Evolutionary conservation across 2,329 filamentous ascomycete species (phyloP).

Genomic region (Fusarium succisae): DNA sequence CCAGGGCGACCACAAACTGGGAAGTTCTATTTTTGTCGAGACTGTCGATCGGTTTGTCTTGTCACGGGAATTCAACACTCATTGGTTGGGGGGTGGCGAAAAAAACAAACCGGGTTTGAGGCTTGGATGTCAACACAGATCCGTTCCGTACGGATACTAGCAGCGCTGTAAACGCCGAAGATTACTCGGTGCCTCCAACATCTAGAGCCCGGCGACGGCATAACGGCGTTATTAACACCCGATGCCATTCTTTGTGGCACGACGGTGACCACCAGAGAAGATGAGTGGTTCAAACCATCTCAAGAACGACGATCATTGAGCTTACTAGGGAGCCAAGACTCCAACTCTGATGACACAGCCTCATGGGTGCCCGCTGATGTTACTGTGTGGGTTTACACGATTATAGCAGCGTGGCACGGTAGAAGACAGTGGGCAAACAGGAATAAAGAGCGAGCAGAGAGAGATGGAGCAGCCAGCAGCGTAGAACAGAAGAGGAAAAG

Average conservation of each 20-base stretch:
- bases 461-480: background rate
- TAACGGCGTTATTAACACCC: conserved; percentile 20
- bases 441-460: background rate
- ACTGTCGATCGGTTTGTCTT: conserved; percentile 15
- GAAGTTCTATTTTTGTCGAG: conserved; percentile 36
- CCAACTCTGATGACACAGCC: conserved; percentile 30
- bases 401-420: conserved; percentile 23
- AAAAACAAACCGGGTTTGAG: conserved; percentile 21
- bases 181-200: conserved; percentile 1
- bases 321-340: conserved; percentile 32
- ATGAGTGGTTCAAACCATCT: conserved; percentile 2
- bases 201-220: conserved; percentile 1
- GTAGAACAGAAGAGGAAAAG: background rate
- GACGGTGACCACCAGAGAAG: background rate
- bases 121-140: conserved; percentile 3
- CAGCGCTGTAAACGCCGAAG: conserved; percentile 7
- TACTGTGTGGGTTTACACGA: conserved; percentile 17
- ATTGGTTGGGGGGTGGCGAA: conserved; percentile 29
- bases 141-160: background rate
- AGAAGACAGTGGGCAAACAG: background rate
- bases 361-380: conserved; percentile 5
- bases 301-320: conserved; percentile 19
- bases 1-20: background rate
- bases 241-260: conserved; percentile 1
- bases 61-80: background rate